phyloP scores from a whole-genome alignment of 495 filamentous ascomycete genomes.

The Xylaria castorea region DNA sequence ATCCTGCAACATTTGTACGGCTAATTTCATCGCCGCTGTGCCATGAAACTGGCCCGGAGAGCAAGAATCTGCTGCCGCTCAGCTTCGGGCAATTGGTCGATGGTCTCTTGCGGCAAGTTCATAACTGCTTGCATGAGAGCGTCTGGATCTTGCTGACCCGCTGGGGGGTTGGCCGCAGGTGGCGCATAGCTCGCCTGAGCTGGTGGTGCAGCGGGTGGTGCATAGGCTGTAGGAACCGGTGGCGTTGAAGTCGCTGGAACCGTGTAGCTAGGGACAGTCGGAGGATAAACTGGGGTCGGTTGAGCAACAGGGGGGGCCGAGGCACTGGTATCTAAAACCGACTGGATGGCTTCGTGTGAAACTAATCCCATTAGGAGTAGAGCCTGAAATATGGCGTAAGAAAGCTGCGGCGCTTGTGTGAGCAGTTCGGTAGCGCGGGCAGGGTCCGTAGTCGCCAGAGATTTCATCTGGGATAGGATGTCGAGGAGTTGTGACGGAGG shows the following conservation, averaged over 20 bases:
- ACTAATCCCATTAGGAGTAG: slow-evolving; percentile 93
- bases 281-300: slow-evolving; percentile 27
- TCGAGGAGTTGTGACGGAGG: slow-evolving; percentile 91
- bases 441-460: slow-evolving; percentile 79
- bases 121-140: slow-evolving; percentile 77
- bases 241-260: slow-evolving; percentile 39
- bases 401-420: slow-evolving; percentile 86
- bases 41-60: slow-evolving; percentile 51
- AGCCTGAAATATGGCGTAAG: slow-evolving; percentile 95
- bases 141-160: slow-evolving; percentile 61
- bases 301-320: slow-evolving; percentile 30
- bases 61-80: slow-evolving; percentile 79
- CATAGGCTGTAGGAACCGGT: slow-evolving; percentile 33
- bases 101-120: slow-evolving; percentile 73
- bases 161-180: slow-evolving; percentile 49
- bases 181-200: slow-evolving; percentile 46
- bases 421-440: slow-evolving; percentile 86
- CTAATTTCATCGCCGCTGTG: slow-evolving; percentile 31
- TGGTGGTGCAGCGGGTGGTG: slow-evolving; percentile 25
- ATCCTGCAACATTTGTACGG: neutral
- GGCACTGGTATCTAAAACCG: slow-evolving; percentile 52
- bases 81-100: slow-evolving; percentile 74
- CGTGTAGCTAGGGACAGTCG: slow-evolving; percentile 26
- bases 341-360: slow-evolving; percentile 62
- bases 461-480: slow-evolving; percentile 93